Conservation (phyloP, 2,329 filamentous ascomycete species). For the Ophiostoma tasmaniense region DNA sequence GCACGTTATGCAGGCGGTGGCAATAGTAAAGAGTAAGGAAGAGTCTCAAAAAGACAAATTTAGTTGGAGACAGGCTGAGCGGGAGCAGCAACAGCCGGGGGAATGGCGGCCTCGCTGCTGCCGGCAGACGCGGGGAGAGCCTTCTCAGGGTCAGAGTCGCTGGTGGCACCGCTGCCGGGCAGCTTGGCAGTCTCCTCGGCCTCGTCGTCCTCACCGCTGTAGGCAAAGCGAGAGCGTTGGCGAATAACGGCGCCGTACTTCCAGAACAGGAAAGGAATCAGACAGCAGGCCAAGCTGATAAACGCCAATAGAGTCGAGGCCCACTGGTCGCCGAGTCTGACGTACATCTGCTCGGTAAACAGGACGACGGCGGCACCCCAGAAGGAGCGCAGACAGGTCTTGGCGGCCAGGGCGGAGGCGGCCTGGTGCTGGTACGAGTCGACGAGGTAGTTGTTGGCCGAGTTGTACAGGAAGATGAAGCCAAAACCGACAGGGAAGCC, state of each 20-base stretch:
- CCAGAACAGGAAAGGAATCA: conserved; percentile 75
- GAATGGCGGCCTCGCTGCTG: background rate
- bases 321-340: conserved; percentile 65
- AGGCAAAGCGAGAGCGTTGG: conserved; percentile 64
- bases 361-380: conserved; percentile 72
- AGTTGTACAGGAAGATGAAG: conserved; percentile 78
- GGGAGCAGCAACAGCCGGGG: background rate
- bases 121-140: background rate
- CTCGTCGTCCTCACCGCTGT: conserved; percentile 47
- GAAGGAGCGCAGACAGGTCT: conserved; percentile 70
- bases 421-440: conserved; percentile 62
- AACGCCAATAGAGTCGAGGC: conserved; percentile 65
- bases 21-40: background rate
- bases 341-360: conserved; percentile 77
- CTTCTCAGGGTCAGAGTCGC: conserved; percentile 15
- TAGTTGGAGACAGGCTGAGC: background rate
- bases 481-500: conserved; percentile 68
- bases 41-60: background rate
- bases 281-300: conserved; percentile 67
- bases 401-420: conserved; percentile 70
- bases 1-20: background rate
- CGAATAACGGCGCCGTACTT: conserved; percentile 59
- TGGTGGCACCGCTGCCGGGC: background rate
- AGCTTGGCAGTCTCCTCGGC: conserved; percentile 24
- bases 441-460: conserved; percentile 65